A percentile compares a stretch with the other conserved stretches of the same genome.
Conservation (phyloP, 352 stramenopile species). For the Globisporangium abappressorium region DNA sequence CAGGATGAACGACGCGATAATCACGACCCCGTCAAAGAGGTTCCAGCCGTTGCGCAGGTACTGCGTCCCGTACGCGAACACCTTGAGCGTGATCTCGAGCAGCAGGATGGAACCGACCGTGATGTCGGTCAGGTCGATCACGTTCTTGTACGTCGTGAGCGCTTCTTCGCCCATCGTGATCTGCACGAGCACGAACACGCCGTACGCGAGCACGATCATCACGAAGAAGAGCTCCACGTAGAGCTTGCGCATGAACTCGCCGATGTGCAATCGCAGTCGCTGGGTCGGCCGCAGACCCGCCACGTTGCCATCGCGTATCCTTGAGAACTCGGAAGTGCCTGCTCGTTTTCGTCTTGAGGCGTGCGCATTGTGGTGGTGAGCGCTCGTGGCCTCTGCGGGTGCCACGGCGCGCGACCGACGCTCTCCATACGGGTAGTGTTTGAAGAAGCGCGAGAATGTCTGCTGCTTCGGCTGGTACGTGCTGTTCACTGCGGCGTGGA, state of each 20-base stretch:
- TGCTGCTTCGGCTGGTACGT: slow-evolving; percentile 58
- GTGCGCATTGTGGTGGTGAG: slow-evolving; percentile 9
- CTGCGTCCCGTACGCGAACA: slow-evolving; percentile 73
- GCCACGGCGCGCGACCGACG: slow-evolving; percentile 56
- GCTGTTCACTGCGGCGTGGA: slow-evolving; percentile 22
- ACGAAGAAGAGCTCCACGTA: slow-evolving; percentile 88
- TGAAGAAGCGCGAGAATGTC: slow-evolving; percentile 58
- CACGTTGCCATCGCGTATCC: slow-evolving; percentile 29
- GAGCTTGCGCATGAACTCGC: slow-evolving; percentile 80
- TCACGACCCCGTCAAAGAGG: slow-evolving; percentile 78
- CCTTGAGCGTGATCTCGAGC: slow-evolving; percentile 74
- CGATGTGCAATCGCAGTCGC: slow-evolving; percentile 47
- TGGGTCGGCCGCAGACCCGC: slow-evolving; percentile 33
- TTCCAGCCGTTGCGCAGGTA: slow-evolving; percentile 71
- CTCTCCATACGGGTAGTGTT: slow-evolving; percentile 59
- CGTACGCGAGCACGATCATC: slow-evolving; percentile 84
- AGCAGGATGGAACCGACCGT: slow-evolving; percentile 82
- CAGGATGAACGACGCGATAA: slow-evolving; percentile 75
- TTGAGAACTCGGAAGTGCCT: slow-evolving; percentile 33
- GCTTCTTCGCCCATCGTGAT: slow-evolving; percentile 66
- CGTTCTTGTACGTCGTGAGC: slow-evolving; percentile 53
- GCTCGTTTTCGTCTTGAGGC: slow-evolving; percentile 34
- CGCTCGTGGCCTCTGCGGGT: slow-evolving; percentile 35
- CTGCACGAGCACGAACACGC: slow-evolving; percentile 81
- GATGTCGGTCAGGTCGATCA: slow-evolving; percentile 79